Percentiles rank a stretch among this genome's conserved stretches.
phyloP scores from a whole-genome alignment of 2,329 filamentous ascomycete genomes.

The Myriosclerotinia duriaeana region DNA sequence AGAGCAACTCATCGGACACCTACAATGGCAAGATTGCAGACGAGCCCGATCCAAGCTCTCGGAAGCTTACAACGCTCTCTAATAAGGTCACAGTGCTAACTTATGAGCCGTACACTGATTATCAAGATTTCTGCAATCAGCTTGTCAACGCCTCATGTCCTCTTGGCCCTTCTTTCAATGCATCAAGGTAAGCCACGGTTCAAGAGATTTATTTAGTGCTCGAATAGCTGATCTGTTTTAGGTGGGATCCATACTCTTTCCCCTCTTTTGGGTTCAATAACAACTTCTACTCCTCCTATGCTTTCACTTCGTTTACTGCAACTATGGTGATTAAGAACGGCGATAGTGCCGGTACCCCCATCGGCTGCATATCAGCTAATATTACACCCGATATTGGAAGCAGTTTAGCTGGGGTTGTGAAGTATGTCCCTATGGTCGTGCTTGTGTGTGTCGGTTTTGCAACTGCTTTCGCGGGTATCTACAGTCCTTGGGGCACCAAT shows the following conservation, averaged over 20 bases:
- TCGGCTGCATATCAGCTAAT: constrained; percentile 79
- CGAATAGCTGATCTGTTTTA: constrained; percentile 29
- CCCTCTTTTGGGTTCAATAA: constrained; percentile 73
- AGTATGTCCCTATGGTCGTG: constrained; percentile 74
- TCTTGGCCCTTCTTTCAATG: constrained; percentile 68
- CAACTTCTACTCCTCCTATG: constrained; percentile 77
- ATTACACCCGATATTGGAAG: constrained; percentile 80
- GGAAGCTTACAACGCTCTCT: constrained; percentile 71
- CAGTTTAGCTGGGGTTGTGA: constrained; percentile 65
- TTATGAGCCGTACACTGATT: constrained; percentile 65
- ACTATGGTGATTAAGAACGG: constrained; percentile 75
- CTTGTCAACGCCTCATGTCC: constrained; percentile 68
- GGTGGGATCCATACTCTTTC: constrained; percentile 49
- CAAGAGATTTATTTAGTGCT: not conserved
- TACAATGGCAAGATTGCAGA: constrained; percentile 71
- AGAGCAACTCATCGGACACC: constrained; percentile 53
- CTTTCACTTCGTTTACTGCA: constrained; percentile 77
- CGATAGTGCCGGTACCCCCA: constrained; percentile 58
- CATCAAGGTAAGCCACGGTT: constrained; percentile 47
- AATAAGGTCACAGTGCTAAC: constrained; percentile 71
- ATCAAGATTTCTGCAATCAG: constrained; percentile 65
- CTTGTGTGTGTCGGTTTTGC: constrained; percentile 78
- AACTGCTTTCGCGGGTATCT: constrained; percentile 80
- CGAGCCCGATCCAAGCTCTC: constrained; percentile 44
- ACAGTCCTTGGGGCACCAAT: constrained; percentile 88